phyloP scores from a whole-genome alignment of 768 basidiomycete genomes.

The Agaricus sinodeliciosus region DNA sequence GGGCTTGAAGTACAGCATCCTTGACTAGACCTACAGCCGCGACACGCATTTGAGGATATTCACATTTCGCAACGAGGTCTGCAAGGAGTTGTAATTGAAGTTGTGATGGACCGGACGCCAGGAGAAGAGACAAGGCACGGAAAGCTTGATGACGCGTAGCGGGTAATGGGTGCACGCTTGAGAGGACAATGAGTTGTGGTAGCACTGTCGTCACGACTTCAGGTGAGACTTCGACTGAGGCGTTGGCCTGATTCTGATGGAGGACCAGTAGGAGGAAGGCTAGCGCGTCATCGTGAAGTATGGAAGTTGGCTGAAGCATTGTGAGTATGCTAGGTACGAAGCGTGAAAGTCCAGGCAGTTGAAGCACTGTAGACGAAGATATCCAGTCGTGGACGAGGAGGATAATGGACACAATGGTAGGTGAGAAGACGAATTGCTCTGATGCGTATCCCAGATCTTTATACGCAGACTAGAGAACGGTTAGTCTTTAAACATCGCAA shows the following conservation, averaged over 20 bases:
- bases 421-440: constrained; percentile 11
- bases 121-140: constrained; percentile 48
- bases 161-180: constrained; percentile 57
- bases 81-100: constrained; percentile 49
- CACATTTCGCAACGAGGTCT: constrained; percentile 41
- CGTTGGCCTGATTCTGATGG: constrained; percentile 16
- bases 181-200: constrained; percentile 45
- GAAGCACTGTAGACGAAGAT: background rate
- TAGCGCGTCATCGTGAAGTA: constrained; percentile 56
- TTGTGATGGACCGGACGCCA: constrained; percentile 39
- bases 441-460: constrained; percentile 22
- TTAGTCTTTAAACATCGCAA: background rate
- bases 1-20: constrained; percentile 53
- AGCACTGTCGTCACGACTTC: constrained; percentile 44
- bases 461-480: constrained; percentile 27
- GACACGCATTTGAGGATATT: constrained; percentile 61
- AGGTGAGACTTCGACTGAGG: constrained; percentile 23
- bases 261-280: constrained; percentile 42
- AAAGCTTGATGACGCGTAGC: constrained; percentile 53
- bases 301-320: constrained; percentile 39
- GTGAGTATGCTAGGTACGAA: constrained; percentile 37
- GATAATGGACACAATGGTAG: constrained; percentile 28
- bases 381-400: constrained; percentile 28
- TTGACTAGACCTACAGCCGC: constrained; percentile 66
- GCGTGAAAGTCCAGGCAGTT: constrained; percentile 20